Evolutionary conservation across 1,284 basidiomycete species (phyloP).

Genomic region (Naganishia sp.): DNA sequence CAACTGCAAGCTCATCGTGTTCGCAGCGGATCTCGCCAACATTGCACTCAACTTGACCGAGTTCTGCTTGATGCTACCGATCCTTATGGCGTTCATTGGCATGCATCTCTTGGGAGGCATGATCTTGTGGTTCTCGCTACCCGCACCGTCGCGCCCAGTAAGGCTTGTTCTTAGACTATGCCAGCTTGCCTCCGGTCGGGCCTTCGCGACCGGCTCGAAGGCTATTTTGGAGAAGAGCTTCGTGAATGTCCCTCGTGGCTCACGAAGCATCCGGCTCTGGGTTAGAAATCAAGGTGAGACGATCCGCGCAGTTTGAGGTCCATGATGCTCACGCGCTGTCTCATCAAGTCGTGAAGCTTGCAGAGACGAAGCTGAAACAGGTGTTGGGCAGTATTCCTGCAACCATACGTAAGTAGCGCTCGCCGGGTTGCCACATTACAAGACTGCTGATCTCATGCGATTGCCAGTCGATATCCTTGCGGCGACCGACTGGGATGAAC

Average conservation of each 20-base stretch:
- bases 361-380: too few species aligned
- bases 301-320: too few species aligned
- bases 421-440: too few species aligned
- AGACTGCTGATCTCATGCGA: not conserved
- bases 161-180: not conserved
- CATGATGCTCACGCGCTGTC: too few species aligned
- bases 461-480: not conserved
- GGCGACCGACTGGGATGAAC: not conserved
- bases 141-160: not conserved
- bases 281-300: too few species aligned
- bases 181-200: too few species aligned
- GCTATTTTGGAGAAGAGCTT: too few species aligned
- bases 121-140: not conserved
- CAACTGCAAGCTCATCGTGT: not conserved
- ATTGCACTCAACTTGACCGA: not conserved
- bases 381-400: not conserved
- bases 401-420: not conserved
- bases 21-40: not conserved
- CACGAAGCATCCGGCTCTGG: too few species aligned
- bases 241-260: too few species aligned
- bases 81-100: not conserved
- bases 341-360: too few species aligned
- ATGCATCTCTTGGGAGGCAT: slow-evolving; percentile 3
- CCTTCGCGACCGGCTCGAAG: too few species aligned
- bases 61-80: slow-evolving; percentile 5